Base-by-base conservation (phyloP, 306 rosid species). In the Trifolium dubium region DNA sequence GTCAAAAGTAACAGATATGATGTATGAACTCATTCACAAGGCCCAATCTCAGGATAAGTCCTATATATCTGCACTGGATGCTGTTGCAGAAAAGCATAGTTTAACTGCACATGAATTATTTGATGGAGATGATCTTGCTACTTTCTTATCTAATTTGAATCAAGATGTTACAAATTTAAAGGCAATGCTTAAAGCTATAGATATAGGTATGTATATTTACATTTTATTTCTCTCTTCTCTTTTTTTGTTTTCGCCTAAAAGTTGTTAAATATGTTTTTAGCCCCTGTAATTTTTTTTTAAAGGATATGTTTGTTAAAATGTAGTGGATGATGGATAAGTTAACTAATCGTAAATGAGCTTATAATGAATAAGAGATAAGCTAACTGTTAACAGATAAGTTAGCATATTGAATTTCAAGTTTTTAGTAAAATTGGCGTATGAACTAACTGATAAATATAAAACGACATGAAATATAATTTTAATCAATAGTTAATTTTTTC, bases 111-210 rank as follows among this genome's bases (percentile, higher is more conserved):
- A 75, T 29, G 99, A 89, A 44, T 41, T 94, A 49, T 89, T 94
- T 79, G 97, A 90, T 75, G 96, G 93, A 65, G 86, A 83, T 79
- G 86, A 83, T 10, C 93, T 94, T 75, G 80, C 83, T 51, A 75
- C 72, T 83, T 94, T 94, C 88, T 84, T 92, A 67, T 86, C 97
- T 50, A 75, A 76, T 54, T 77, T 94, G 89, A 83, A 82, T 71
- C 49, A 86, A 5, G 99, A 94, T 81, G 83, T 90, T 75, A 78
- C 46, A 71, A 89, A 94, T 77, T 85, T 94, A 9, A 88, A 89
- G 82, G 97, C 99, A 2, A 92, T 94, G 99, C 99, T 94, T 80
- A 92, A 91, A 34, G 99, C 99, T 47, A 94, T 94, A 77, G 92
- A 89, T 75, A 94, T 94, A 40, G 99, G 99, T 94, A 39, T 7